These are phyloP conservation scores for Scytalidium lignicola DNA, from an alignment of 2,329 filamentous ascomycete species.

Conservation along the genomic window DNA sequence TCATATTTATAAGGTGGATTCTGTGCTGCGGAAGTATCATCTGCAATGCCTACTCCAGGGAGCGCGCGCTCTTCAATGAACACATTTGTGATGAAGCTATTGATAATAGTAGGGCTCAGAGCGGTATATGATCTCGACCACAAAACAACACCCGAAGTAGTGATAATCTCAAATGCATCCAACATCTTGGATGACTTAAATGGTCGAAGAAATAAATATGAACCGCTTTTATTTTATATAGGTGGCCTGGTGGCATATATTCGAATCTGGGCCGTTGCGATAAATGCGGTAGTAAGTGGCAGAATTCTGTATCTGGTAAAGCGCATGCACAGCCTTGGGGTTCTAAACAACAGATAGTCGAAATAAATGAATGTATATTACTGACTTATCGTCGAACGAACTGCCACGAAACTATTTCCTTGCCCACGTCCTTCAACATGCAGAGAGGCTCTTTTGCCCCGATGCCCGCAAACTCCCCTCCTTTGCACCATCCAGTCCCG, in stretches of 20 bases:
- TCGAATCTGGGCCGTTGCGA: neutral
- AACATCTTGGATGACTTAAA: conserved; percentile 55
- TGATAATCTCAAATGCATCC: conserved; percentile 94
- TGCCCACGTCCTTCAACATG: neutral
- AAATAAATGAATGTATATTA: neutral
- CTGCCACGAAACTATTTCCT: neutral
- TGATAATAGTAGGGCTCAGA: conserved; percentile 78
- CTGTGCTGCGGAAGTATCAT: conserved; percentile 53
- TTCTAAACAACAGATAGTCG: neutral
- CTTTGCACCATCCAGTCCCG: conserved; percentile 92
- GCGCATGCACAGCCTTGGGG: neutral
- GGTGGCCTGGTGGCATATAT: neutral
- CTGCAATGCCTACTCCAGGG: conserved; percentile 49
- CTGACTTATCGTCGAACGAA: neutral
- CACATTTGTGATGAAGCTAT: conserved; percentile 91
- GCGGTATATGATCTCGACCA: conserved; percentile 87
- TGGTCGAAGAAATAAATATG: neutral
- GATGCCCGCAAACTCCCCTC: conserved; percentile 68
- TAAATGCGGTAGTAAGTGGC: conserved; percentile 1
- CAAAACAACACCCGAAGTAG: conserved; percentile 90
- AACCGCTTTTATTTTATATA: neutral
- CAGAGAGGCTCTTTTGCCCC: neutral
- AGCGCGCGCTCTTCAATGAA: conserved; percentile 91
- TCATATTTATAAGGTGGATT: conserved; percentile 82
- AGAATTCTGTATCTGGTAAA: conserved; percentile 4